phyloP scores from a whole-genome alignment of 2,329 filamentous ascomycete genomes.

The Fusarium paranaense region DNA sequence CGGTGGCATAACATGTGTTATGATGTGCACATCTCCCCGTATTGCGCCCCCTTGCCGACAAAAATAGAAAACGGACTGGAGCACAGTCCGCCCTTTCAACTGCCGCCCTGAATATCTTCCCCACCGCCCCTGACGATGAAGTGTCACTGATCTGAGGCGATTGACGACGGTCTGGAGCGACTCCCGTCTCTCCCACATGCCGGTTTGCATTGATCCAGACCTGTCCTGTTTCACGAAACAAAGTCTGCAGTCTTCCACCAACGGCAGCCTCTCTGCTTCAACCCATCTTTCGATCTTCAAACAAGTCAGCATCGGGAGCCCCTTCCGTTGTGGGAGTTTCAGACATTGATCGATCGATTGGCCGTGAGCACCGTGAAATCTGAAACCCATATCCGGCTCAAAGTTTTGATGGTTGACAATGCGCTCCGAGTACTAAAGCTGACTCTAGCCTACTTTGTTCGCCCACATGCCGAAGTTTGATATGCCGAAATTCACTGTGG shows the following conservation, averaged over 20 bases:
- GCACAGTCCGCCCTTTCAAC: constrained; percentile 14
- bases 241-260: constrained; percentile 2
- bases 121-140: constrained; percentile 42
- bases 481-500: neutral
- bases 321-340: constrained; percentile 22
- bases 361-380: neutral
- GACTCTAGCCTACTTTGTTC: neutral
- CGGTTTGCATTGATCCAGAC: constrained; percentile 20
- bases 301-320: constrained; percentile 25
- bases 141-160: constrained; percentile 12
- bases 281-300: constrained; percentile 10
- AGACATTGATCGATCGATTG: constrained; percentile 20
- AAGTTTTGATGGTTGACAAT: neutral
- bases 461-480: neutral
- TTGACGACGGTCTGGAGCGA: constrained; percentile 15
- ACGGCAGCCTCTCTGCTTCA: neutral
- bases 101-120: constrained; percentile 39
- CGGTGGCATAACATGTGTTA: neutral
- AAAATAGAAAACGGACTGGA: constrained; percentile 35
- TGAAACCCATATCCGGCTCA: constrained; percentile 19
- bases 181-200: constrained; percentile 17
- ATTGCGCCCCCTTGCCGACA: constrained; percentile 23
- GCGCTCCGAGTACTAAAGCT: neutral
- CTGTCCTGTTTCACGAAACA: constrained; percentile 30
- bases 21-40: neutral